A percentile compares a stretch with the other conserved stretches of the same genome.
Conservation (phyloP, 1,139 yeast genomes). For the Magnusiomyces ingens region DNA sequence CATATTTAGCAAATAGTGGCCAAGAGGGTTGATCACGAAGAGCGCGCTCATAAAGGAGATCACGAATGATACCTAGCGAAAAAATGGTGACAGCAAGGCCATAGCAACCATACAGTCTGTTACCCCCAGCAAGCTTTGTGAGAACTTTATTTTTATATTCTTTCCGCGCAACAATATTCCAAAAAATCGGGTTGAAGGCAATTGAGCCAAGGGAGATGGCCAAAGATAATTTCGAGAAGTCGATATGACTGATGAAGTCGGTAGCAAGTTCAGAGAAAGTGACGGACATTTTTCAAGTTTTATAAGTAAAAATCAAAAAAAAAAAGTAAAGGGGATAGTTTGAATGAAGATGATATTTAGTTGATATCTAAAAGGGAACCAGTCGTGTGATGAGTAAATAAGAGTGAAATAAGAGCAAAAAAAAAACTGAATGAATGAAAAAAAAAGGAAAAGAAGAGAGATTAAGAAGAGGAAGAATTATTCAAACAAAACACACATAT, state of each 20-base stretch:
- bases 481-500: background rate
- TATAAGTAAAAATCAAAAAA: background rate
- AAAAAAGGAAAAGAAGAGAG: background rate
- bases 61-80: slow-evolving; percentile 75
- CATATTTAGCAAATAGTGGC: slow-evolving; percentile 8
- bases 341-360: too few species aligned
- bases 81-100: slow-evolving; percentile 74
- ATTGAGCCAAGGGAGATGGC: slow-evolving; percentile 40
- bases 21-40: slow-evolving; percentile 48
- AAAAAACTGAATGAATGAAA: background rate
- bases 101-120: slow-evolving; percentile 72
- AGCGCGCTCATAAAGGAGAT: slow-evolving; percentile 64
- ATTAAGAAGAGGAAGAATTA: background rate
- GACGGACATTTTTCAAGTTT: slow-evolving; percentile 5
- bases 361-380: too few species aligned
- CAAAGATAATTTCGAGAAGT: slow-evolving; percentile 18
- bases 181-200: slow-evolving; percentile 86
- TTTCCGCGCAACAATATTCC: slow-evolving; percentile 86
- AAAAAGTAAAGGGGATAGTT: background rate
- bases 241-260: slow-evolving; percentile 15
- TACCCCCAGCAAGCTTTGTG: slow-evolving; percentile 66
- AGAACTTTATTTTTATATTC: slow-evolving; percentile 72
- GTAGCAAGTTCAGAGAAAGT: background rate
- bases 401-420: too few species aligned
- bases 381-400: too few species aligned